phyloP scores from a whole-genome alignment of 2,329 filamentous ascomycete species.

The Alternaria triticina region DNA sequence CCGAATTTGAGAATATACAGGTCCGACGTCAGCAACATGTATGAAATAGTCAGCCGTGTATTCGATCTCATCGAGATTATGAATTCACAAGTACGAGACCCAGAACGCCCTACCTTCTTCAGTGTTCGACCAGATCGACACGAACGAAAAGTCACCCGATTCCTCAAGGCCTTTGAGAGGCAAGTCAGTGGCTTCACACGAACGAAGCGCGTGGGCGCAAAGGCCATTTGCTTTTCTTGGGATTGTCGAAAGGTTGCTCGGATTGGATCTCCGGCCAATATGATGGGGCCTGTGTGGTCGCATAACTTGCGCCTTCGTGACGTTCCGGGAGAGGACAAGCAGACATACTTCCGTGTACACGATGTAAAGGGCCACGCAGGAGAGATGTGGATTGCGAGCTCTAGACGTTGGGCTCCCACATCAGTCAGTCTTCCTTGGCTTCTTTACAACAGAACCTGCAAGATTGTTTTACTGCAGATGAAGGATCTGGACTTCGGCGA shows the following conservation, averaged over 20 bases:
- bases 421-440: neutral
- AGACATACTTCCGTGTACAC: neutral
- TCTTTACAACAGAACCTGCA: neutral
- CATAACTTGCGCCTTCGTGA: neutral
- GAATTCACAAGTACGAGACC: neutral
- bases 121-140: neutral
- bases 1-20: neutral
- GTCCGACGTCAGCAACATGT: neutral
- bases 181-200: neutral
- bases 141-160: neutral
- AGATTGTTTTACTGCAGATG: neutral
- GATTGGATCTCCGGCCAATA: neutral
- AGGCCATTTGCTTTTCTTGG: neutral
- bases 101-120: neutral
- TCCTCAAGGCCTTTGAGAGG: neutral
- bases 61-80: neutral
- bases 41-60: neutral
- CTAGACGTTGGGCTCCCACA: neutral
- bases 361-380: neutral
- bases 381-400: neutral
- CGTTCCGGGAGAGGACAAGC: neutral
- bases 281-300: neutral
- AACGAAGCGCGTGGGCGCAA: neutral
- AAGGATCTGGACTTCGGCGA: neutral
- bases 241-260: neutral